Evolutionary conservation across 805 yeast genomes (phyloP), one percentile per base, ranked within the genome.

Genomic region (Wickerhamiella musiphila): DNA sequence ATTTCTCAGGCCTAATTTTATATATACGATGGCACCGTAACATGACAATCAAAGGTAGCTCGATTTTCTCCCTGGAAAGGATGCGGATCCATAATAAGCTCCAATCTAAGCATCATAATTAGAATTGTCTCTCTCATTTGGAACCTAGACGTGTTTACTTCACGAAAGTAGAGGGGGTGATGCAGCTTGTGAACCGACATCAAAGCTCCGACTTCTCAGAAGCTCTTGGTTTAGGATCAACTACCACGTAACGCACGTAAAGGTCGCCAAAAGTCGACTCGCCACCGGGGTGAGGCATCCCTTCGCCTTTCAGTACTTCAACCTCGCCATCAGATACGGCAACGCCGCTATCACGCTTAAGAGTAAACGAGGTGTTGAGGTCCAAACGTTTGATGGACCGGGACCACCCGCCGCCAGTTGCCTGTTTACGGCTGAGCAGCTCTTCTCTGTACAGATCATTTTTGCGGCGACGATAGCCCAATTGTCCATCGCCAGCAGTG

Each of bases 401-500:
- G 23, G 54, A 47, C 98, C 98, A 90, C 12, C 74, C 81, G 12
- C 98, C 98, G 5, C 46, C 31, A 6, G 70, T 30, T 0, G 95
- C 78, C 52, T 90, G 94, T 33, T 65, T 61, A 31, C 73, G 59
- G 2, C 77, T 65, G 19, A 90, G 50, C 1, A 70, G 73, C 50
- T 90, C 96, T 0, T 82, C 78, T 37, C 96, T 61, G 57, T 74
- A 84, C 40, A 90, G 56, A 45, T 77, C 61, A 40, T 64, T 51
- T 23, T 78, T 78, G 37, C 82, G 65, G 44, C 98, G 67, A 53
- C 94, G 66, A 56, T 73, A 90, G 6, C 98, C 98, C 66, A 81
- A 50, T 48, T 78, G 75, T 19, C 40, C 51, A 2, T 44, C 35
- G 13, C 56, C 48, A 24, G 63, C 58, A 55, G 86, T 95, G 20